Evolutionary conservation across 352 stramenopile species (phyloP), one percentile per base, ranked within the genome.

Genomic region (Globisporangium perplexum): DNA sequence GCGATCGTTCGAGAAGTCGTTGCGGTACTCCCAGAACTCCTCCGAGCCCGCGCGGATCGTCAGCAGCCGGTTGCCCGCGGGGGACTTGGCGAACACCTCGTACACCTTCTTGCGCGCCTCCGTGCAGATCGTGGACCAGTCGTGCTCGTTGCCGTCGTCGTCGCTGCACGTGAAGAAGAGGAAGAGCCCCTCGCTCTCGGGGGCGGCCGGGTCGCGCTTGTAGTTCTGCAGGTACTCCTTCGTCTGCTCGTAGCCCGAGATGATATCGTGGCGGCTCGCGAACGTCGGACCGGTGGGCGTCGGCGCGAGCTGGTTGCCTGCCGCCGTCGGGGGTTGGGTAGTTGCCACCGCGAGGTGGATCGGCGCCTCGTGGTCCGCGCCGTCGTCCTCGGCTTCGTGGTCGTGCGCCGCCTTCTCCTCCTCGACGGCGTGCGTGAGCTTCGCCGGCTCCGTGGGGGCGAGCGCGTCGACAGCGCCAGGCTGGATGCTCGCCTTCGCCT

Each of bases 131-230:
- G 60, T 57, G 11, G 62, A 77, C 74, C 77, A 88, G 59, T 88
- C 72, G 36, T 73, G 51, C 55, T 62, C 50, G 1, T 59, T 63
- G 20, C 69, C 69, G 35, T 80, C 50, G 22, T 65, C 63, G 47
- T 83, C 71, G 18, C 74, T 82, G 62, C 77, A 89, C 3, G 69
- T 79, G 55, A 89, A 89, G 50, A 86, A 86, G 15, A 87, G 60
- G 50, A 86, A 86, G n/a, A 89, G 50, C 14, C 69, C 53, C 30
- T 85, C 72, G 47, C 64, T 36, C 1, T 50, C 17, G 53, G 66
- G 44, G 54, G 31, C 18, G 7, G 12, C 18, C 49, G 50, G 28
- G 42, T 74, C 36, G 17, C 55, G 36, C 33, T 52, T 60, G 42
- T 86, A 85, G 23, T 66, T 68, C 51, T 66, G 52, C 7, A 89